These are phyloP conservation scores for Onygenales sp. DNA, from an alignment of 2,329 filamentous ascomycete genomes.

Conservation along the genomic window DNA sequence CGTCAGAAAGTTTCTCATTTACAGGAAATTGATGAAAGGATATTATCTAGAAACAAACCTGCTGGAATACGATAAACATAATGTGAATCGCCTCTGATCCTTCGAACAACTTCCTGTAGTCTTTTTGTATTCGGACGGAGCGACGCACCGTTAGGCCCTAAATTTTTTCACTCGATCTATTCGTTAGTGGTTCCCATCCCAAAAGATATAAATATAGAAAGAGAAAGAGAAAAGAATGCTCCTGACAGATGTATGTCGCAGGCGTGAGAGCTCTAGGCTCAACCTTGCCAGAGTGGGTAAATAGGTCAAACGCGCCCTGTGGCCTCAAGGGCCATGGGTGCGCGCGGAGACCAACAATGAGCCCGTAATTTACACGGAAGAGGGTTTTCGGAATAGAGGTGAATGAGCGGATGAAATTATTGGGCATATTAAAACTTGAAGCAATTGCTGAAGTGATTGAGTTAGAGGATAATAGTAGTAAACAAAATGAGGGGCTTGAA, in stretches of 20 bases:
- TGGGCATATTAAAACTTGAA: neutral
- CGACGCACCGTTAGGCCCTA: slow-evolving; percentile 6
- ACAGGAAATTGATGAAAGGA: neutral
- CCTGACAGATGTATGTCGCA: slow-evolving; percentile 1
- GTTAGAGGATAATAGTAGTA: no score
- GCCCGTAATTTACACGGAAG: slow-evolving; percentile 4
- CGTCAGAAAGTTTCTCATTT: neutral
- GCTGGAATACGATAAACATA: slow-evolving; percentile 7
- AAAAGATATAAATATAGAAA: neutral
- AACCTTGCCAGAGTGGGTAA: slow-evolving; percentile 1
- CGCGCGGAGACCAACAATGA: neutral
- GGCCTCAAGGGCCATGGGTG: neutral
- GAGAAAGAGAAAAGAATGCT: neutral
- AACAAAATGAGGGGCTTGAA: no score
- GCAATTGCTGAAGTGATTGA: no score
- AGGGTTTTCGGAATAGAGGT: neutral
- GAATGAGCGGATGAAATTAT: slow-evolving; percentile 3
- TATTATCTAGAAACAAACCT: slow-evolving; percentile 5
- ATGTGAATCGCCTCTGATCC: neutral
- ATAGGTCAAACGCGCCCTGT: slow-evolving; percentile 2
- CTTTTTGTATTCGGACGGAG: slow-evolving; percentile 9
- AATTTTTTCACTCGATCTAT: no score
- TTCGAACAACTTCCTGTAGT: slow-evolving; percentile 4
- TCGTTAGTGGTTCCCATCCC: no score
- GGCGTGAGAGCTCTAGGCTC: neutral